Evolutionary conservation across 805 yeast genomes (phyloP), one percentile per base, ranked within the genome.

Genomic region (Zygotorulaspora danielsina): DNA sequence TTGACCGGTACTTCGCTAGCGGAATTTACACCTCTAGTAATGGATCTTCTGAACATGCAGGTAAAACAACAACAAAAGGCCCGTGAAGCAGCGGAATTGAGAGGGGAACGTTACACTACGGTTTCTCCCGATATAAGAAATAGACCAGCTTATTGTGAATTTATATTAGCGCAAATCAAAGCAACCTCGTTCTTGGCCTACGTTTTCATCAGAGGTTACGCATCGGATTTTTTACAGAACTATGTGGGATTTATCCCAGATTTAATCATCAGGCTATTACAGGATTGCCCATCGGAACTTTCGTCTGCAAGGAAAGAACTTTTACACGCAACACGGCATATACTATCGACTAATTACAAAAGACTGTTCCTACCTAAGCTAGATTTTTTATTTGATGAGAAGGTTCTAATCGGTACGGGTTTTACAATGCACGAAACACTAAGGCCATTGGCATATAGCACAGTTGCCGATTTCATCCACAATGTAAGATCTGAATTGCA

Each of bases 111-210:
- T 21, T 78, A 78, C 38, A 81, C 88, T 0, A 75, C 85, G 0
- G 82, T 89, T 17, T 75, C 94, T 3, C 81, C 89, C 1, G 73
- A 74, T 5, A 82, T 93, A 48, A 76, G 73, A 40, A 86, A 88
- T 54, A 73, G 96, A 48, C 69, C 78, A 7, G 81, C 84, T 0
- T 93, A 81, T 63, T 84, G 93, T 44, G 97, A 93, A 53, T 86
- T 93, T 53, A 79, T 90, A 11, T 66, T 86, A 19, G 88, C 96
- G 19, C 99, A 93, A 63, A 96, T 94, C 28, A 93, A 93, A 60
- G 95, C 97, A 1, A 90, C 96, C 29, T 87, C 96, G 0, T 90
- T 93, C 52, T 66, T 93, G 53, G 97, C 97, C 0, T 93, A 89
- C 59, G 87, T 89, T 1, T 82, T 84, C 49, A 80, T 94, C 29